Conservation (phyloP, 192 early-diverging fungal species). For the Thamnidium elegans region DNA sequence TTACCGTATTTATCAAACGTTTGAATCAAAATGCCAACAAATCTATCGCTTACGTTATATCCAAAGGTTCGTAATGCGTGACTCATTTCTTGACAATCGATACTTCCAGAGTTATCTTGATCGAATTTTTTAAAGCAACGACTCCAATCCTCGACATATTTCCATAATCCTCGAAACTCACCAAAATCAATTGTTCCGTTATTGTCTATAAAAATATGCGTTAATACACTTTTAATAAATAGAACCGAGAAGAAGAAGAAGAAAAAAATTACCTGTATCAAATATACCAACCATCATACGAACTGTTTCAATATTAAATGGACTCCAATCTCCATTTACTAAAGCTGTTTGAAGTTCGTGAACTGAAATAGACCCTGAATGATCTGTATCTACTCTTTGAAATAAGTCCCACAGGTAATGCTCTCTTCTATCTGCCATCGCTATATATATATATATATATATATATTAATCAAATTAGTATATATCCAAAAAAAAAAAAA, state of each 20-base stretch:
- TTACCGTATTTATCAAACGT: conserved; percentile 47
- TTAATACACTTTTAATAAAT: too few relatives aligned
- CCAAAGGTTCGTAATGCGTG: conserved; percentile 37
- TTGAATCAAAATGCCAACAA: conserved; percentile 28
- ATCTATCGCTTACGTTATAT: conserved; percentile 35
- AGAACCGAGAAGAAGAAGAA: too few relatives aligned
- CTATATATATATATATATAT: conserved; percentile 2
- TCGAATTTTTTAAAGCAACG: conserved; percentile 65
- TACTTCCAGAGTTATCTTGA: conserved; percentile 62
- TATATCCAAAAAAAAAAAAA: background rate
- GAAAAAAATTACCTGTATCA: conserved; percentile 48
- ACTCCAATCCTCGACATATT: conserved; percentile 73
- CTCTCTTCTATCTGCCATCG: conserved; percentile 5
- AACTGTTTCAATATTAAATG: conserved; percentile 68
- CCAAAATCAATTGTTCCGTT: conserved; percentile 61
- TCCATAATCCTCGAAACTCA: conserved; percentile 66
- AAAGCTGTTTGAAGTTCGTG: conserved; percentile 6
- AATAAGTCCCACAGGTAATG: conserved; percentile 6
- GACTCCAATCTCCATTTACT: conserved; percentile 54
- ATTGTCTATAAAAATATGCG: too few relatives aligned
- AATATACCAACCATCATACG: conserved; percentile 68
- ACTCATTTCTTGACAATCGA: conserved; percentile 41
- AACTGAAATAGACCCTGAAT: conserved; percentile 11
- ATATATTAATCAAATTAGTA: background rate
- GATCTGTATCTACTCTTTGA: conserved; percentile 7